Evolutionary conservation across 495 filamentous ascomycete species (phyloP), one percentile per base, ranked within the genome.

Genomic region (Aspergillus carlsbadensis): DNA sequence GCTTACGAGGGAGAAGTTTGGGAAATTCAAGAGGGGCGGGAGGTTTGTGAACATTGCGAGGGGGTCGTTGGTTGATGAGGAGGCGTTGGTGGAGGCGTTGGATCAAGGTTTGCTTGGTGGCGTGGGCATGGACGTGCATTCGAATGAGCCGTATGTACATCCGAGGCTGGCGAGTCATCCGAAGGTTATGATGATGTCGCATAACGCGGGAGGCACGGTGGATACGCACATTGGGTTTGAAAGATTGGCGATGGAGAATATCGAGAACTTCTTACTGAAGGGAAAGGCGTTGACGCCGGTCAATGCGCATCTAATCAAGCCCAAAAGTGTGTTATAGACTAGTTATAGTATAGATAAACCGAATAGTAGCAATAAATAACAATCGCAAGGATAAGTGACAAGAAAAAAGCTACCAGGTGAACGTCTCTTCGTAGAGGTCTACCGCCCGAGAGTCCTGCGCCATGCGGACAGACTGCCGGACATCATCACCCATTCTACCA

Each of bases 221-320:
- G 87, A 91, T 69, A 86, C 84, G 49, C 84, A 88, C 60, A 72
- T 82, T 43, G 86, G 85, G 6, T 91, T 91, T 65, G 88, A 92
- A 75, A 76, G 81, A 63, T 59, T 90, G 64, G 83, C 80, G 22
- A 89, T 91, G 84, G 74, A 84, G 68, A 91, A 91, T 70, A 81
- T 91, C 29, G 68, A 85, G 61, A 77, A 75, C 1, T 86, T 86
- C 51, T 65, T 88, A 7, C 59, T 68, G 31, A 80, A 76, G 3
- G 68, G 73, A 42, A 70, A 78, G 60, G 76, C 86, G 4, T 58
- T 89, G 39, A 89, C 86, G 33, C 81, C 85, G 10, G 85, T 88
- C 14, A 90, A 91, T 65, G 48, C 77, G 61, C 78, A 86, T 54
- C 72, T 76, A 61, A 57, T 86, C 5, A 58, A 57, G 20, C 60